Conservation (phyloP, 2,329 filamentous ascomycete genomes). For the Fusarium beomiforme region DNA sequence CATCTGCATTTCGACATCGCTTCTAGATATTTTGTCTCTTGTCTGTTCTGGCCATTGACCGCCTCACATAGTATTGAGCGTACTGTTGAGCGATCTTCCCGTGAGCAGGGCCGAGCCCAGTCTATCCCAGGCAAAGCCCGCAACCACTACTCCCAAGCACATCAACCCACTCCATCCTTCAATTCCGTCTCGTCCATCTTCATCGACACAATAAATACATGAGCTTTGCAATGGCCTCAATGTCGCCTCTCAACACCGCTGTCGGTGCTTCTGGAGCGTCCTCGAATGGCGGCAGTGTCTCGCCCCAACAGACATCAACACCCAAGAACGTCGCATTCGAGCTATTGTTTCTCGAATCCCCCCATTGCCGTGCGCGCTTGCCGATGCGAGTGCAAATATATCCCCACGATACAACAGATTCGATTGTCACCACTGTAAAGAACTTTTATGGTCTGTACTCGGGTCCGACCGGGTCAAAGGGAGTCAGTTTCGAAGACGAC, state of each 20-base stretch:
- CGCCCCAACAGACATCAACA: slow-evolving; percentile 58
- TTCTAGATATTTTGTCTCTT: slow-evolving; percentile 26
- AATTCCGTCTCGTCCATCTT: slow-evolving; percentile 34
- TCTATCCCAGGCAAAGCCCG: slow-evolving; percentile 48
- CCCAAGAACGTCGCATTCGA: slow-evolving; percentile 85
- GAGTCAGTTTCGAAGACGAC: slow-evolving; percentile 95
- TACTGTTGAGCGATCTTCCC: slow-evolving; percentile 43
- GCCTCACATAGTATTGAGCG: slow-evolving; percentile 39
- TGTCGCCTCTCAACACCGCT: slow-evolving; percentile 55
- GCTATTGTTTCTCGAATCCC: slow-evolving; percentile 74
- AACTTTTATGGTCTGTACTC: slow-evolving; percentile 98
- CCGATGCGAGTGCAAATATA: slow-evolving; percentile 93
- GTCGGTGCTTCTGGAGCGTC: slow-evolving; percentile 48
- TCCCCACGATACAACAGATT: slow-evolving; percentile 95
- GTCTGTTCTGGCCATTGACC: slow-evolving; percentile 38
- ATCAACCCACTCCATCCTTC: slow-evolving; percentile 31
- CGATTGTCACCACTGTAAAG: slow-evolving; percentile 97
- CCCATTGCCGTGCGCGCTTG: slow-evolving; percentile 76
- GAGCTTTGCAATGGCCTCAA: slow-evolving; percentile 56
- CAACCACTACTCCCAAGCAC: slow-evolving; percentile 42
- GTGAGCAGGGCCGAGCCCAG: slow-evolving; percentile 40
- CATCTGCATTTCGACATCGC: slow-evolving; percentile 32
- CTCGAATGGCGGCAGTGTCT: slow-evolving; percentile 56
- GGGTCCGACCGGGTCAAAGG: slow-evolving; percentile 72
- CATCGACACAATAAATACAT: slow-evolving; percentile 42